Base-by-base conservation (phyloP, 169 alveolate genomes). In the Blepharisma undulans region DNA sequence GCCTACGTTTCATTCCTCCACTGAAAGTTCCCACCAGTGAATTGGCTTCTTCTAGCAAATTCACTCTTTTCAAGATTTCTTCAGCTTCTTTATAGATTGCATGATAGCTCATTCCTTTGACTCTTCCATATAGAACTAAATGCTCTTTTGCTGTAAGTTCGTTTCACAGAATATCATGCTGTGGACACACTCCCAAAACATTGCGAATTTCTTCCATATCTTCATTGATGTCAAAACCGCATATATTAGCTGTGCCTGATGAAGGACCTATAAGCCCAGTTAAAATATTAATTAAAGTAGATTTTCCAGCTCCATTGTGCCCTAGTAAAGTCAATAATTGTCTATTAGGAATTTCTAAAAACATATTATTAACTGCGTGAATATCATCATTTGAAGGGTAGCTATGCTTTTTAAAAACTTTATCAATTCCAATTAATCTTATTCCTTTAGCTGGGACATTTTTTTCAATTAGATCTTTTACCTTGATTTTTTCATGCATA, bases 261-360 rank as follows among this genome's bases (percentile, higher is more conserved):
- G 97, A 86, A 32, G 98, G 96, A 5, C 80, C 76, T 14, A 86
- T 25, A 72, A 96, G 92, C 19, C 98, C 97, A 48, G 98, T 95
- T 36, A 96, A 72, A 48, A 97, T 94, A 84, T 92, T 92, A 89
- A 98, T 96, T 92, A 98, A 93, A 5, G 99, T 98, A 21, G 98
- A 93, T 90, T 98, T 98, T 25, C 99, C 99, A 22, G 99, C 99
- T 0, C 99, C 99, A 91, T 98, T 98, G 91, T 97, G 98, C 16
- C 99, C 99, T 34, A 98, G 93, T 30, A 98, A 91, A 29, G 98
- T 98, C 72, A 98, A 80, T 32, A 97, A 91, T 92, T 98, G 98
- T n/a, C 96, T 96, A 66, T 94, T 94, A 59, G 96, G 93, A 27
- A 96, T 91, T 77, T 96, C 94, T 16, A 95, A 90, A 60, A 92